These are phyloP conservation scores for Talaromyces ruber DNA, from an alignment of 495 filamentous ascomycete genomes.

Conservation along the genomic window DNA sequence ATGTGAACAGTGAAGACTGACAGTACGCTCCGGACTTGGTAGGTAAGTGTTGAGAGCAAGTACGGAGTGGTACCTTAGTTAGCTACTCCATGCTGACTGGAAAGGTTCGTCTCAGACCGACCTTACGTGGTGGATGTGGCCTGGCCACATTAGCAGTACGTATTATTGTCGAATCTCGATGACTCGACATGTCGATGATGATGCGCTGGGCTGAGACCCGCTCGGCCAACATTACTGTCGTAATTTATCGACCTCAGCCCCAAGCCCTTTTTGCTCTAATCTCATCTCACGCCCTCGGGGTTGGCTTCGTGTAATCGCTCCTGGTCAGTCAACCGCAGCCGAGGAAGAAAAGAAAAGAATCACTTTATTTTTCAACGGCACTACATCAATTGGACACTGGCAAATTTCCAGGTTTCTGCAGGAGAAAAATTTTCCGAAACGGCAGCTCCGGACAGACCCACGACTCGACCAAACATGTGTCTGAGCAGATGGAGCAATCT, in stretches of 20 bases:
- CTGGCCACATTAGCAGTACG: no score
- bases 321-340: background rate
- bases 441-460: background rate
- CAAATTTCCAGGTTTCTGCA: background rate
- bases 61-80: no score
- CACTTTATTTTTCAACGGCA: background rate
- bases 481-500: background rate
- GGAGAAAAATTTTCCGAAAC: constrained; percentile 2
- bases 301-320: background rate
- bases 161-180: background rate
- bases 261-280: background rate
- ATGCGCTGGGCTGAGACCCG: background rate
- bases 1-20: no score
- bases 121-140: no score
- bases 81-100: background rate
- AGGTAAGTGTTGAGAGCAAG: no score
- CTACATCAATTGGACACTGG: background rate
- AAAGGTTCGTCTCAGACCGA: background rate
- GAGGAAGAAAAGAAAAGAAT: background rate
- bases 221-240: background rate
- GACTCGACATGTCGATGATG: background rate
- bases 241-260: background rate
- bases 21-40: no score
- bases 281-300: background rate
- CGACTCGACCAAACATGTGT: background rate